Evolutionary conservation across 23 red algal genomes (phyloP).

Genomic region (Cyanidioschyzon merolae): DNA sequence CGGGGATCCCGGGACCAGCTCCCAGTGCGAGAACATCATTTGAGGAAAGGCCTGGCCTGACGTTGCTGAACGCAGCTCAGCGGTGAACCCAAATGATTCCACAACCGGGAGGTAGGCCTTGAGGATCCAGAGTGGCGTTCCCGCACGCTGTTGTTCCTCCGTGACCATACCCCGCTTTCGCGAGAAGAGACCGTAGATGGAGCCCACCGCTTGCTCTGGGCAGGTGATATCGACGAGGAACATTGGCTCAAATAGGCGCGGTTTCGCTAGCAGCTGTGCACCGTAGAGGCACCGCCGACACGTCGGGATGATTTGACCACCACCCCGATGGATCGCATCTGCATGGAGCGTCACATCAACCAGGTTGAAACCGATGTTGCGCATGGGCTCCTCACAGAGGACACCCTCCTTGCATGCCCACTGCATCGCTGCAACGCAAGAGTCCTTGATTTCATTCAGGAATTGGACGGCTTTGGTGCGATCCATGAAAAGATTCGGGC

Average conservation of each 20-base stretch:
- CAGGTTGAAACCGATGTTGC: constrained; percentile 75
- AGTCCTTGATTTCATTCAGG: constrained; percentile 98
- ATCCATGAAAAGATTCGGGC: constrained; percentile 77
- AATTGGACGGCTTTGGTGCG: constrained; percentile 98
- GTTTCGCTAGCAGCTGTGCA: constrained; percentile 70
- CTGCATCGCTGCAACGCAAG: constrained; percentile 87
- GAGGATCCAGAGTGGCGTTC: constrained; percentile 93
- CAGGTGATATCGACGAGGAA: constrained; percentile 95
- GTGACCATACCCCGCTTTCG: constrained; percentile 94
- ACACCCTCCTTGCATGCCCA: constrained; percentile 97
- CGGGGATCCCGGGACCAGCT: constrained; percentile 61
- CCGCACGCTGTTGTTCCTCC: constrained; percentile 86
- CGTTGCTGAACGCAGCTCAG: constrained; percentile 82
- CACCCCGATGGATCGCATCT: constrained; percentile 97
- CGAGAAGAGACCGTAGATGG: constrained; percentile 90
- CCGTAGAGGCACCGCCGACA: constrained; percentile 74
- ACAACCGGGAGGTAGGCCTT: constrained; percentile 95
- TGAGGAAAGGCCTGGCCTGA: constrained; percentile 97
- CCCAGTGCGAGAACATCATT: constrained; percentile 97
- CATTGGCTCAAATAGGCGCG: constrained; percentile 76
- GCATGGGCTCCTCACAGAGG: constrained; percentile 93
- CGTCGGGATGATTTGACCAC: constrained; percentile 98
- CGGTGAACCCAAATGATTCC: constrained; percentile 99
- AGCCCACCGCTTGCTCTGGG: constrained; percentile 71
- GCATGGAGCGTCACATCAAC: constrained; percentile 86